Evolutionary conservation across 805 yeast species (phyloP).

Genomic region (Metschnikowia hibisci): DNA sequence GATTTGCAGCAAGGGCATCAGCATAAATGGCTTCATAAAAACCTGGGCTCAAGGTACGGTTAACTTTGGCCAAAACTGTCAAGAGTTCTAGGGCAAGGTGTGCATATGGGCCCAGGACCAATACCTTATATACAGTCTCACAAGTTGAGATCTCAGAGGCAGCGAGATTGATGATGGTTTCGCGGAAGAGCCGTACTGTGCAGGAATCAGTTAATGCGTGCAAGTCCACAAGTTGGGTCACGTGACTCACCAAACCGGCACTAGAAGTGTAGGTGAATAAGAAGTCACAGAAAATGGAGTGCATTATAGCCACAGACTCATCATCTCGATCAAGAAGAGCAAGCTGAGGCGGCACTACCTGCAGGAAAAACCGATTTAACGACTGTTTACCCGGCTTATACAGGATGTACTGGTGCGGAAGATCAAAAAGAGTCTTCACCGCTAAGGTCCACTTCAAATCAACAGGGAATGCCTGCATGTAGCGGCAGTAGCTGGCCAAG

Average conservation of each 20-base stretch:
- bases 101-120: constrained; percentile 36
- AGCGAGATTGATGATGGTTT: constrained; percentile 28
- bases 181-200: constrained; percentile 20
- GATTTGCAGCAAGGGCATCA: constrained; percentile 19
- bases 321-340: constrained; percentile 3
- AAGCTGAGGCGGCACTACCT: constrained; percentile 19
- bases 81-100: constrained; percentile 41
- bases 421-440: constrained; percentile 22
- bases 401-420: constrained; percentile 22
- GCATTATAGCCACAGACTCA: constrained; percentile 4
- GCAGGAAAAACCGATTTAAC: constrained; percentile 24
- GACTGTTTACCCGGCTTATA: constrained; percentile 30
- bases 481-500: constrained; percentile 18
- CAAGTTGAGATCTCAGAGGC: constrained; percentile 35
- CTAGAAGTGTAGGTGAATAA: constrained; percentile 6
- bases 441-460: constrained; percentile 22
- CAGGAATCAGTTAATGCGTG: constrained; percentile 5
- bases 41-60: constrained; percentile 50
- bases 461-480: not conserved
- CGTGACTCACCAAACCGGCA: constrained; percentile 1
- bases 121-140: constrained; percentile 46
- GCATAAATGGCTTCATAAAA: constrained; percentile 45
- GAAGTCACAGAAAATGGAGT: constrained; percentile 6
- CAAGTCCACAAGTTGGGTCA: not conserved
- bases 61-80: constrained; percentile 43